Percentiles rank a stretch among this genome's conserved stretches.
phyloP scores from a whole-genome alignment of 345 rosid genomes.

The Lepidium didymum region DNA sequence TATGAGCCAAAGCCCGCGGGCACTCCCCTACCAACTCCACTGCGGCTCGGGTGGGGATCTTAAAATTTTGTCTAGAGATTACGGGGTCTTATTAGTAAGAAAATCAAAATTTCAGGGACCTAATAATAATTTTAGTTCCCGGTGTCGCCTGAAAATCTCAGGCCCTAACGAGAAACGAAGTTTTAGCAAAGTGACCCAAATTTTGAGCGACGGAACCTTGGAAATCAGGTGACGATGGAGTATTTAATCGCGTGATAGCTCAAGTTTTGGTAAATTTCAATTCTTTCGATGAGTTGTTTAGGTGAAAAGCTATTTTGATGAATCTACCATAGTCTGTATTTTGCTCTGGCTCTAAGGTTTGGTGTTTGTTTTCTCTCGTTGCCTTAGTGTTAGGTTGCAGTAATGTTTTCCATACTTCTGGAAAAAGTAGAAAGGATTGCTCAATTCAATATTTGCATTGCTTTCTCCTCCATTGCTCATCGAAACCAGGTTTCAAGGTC shows the following conservation, averaged over 20 bases:
- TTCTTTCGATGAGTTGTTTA: not conserved
- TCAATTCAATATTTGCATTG: slow-evolving; percentile 18
- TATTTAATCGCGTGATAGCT: not conserved
- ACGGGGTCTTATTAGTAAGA: not conserved
- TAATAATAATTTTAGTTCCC: not conserved
- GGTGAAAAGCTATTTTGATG: not conserved
- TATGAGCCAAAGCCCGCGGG: too few relatives aligned
- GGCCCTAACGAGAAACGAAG: not conserved
- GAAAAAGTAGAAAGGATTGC: slow-evolving; percentile 16
- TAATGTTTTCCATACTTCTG: not conserved
- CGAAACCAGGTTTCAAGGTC: slow-evolving; percentile 17
- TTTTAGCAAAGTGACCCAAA: slow-evolving; percentile 5
- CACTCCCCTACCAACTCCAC: too few relatives aligned
- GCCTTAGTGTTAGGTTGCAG: not conserved
- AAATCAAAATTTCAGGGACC: not conserved
- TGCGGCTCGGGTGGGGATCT: too few relatives aligned
- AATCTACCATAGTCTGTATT: not conserved
- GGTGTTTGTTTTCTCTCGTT: slow-evolving; percentile 6
- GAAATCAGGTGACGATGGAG: not conserved
- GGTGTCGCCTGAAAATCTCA: not conserved
- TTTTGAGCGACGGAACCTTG: slow-evolving; percentile 3
- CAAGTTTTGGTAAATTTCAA: not conserved
- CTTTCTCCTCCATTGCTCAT: slow-evolving; percentile 22
- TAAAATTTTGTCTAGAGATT: too few relatives aligned
- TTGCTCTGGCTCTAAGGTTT: not conserved